Base-by-base conservation (phyloP, 139 green algal species). In the Gonium pectorale region DNA sequence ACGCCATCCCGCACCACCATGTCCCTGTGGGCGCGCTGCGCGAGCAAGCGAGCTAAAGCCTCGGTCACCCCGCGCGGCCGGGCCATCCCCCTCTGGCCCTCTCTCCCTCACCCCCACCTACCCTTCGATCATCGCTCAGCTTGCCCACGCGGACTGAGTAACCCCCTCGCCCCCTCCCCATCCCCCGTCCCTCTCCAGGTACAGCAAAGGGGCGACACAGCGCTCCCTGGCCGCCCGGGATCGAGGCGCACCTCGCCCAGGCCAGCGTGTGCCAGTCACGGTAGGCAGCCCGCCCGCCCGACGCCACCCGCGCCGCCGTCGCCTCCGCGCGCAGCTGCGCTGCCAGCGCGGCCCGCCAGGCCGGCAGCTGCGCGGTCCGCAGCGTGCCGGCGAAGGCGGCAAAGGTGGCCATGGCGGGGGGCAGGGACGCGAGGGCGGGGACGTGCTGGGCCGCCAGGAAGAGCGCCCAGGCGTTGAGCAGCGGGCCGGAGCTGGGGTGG, bases 391-490 rank as follows among this genome's bases (percentile, higher is more conserved):
- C 51, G 31, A 4, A 3, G n/a, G 31, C 40, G 33, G 43, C 68
- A 5, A 22, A 80, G 51, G 26, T 5, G 24, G 46, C 27, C 43
- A 90, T 46, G 27, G 2, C 3, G 52, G 3, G 2, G 59, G 75
- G 37, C 40, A n/a, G n/a, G 38, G 8, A 5, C 5, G 21, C 1
- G 26, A 71, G 22, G 5, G 49, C 43, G 8, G 71, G 41, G 17
- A 37, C 31, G 46, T 81, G 59, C 68, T 73, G 67, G 26, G 54
- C 51, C 5, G 80, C 49, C 7, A 92, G 67, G 83, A 88, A 90
- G 1, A 60, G 31, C 1, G 89, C 89, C 86, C 86, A 92, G 15
- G 56, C 68, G 46, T 92, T 92, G 41, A 92, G 83, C 19, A 46
- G 17, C 13, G 89, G 49, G 51, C 89, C 89, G 13, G 80, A 72